phyloP scores from a whole-genome alignment of 2,329 filamentous ascomycete species.

The Ophiostoma quercus region DNA sequence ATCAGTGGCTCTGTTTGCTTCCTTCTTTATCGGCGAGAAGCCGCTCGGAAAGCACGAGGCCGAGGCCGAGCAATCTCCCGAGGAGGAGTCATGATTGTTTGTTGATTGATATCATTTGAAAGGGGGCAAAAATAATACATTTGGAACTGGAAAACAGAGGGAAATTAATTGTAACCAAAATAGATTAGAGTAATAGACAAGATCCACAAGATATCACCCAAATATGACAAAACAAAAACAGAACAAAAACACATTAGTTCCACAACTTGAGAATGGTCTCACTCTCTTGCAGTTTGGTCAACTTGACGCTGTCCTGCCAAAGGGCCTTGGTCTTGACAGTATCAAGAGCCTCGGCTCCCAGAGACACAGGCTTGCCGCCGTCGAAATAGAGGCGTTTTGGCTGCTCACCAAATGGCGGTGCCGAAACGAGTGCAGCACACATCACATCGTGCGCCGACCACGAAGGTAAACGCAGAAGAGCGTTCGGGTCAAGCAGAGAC shows the following conservation, averaged over 20 bases:
- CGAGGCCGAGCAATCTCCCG: neutral
- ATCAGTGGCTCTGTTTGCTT: slow-evolving; percentile 16
- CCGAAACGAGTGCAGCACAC: neutral
- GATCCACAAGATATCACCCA: neutral
- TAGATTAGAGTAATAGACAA: neutral
- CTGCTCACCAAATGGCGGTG: neutral
- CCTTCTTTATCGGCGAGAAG: slow-evolving; percentile 25
- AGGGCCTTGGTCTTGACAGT: slow-evolving; percentile 30
- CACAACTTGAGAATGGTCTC: slow-evolving; percentile 10
- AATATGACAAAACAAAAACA: neutral
- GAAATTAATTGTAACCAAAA: neutral
- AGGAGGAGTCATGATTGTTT: neutral
- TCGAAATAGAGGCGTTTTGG: neutral
- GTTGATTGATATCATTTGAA: neutral
- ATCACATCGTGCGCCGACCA: neutral
- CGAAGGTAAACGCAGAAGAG: neutral
- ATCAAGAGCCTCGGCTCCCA: slow-evolving; percentile 31
- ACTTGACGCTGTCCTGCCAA: slow-evolving; percentile 33
- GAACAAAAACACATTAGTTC: neutral
- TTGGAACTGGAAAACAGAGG: neutral
- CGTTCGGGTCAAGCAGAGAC: slow-evolving; percentile 7
- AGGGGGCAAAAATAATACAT: neutral
- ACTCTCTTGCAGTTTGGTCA: neutral
- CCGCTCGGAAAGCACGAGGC: slow-evolving; percentile 1
- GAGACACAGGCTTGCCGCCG: slow-evolving; percentile 24